These are phyloP conservation scores for Gillenia trifoliata DNA, from an alignment of 306 rosid genomes.

Conservation along the genomic window DNA sequence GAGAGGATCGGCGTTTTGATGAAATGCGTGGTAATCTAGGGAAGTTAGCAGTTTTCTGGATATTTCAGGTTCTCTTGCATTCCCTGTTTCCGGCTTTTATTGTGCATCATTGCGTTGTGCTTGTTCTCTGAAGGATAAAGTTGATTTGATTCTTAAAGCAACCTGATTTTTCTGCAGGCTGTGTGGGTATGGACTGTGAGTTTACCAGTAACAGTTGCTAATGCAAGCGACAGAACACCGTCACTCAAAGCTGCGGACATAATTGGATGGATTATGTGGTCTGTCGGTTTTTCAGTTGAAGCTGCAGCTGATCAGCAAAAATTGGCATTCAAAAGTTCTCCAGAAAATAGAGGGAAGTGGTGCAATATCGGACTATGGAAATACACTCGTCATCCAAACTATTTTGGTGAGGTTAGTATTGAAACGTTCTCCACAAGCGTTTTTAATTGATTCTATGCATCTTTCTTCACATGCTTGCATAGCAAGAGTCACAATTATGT, in stretches of 20 bases:
- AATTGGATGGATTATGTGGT: constrained; percentile 87
- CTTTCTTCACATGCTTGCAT: not conserved
- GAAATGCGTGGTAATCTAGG: constrained; percentile 75
- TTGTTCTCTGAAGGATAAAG: not conserved
- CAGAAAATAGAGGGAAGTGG: constrained; percentile 82
- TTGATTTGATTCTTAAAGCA: not conserved
- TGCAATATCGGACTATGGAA: constrained; percentile 83
- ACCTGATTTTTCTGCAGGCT: constrained; percentile 48
- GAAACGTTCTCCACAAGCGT: constrained; percentile 2
- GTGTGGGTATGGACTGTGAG: constrained; percentile 98
- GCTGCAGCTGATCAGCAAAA: constrained; percentile 90
- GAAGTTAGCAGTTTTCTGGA: constrained; percentile 88
- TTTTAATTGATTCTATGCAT: not conserved
- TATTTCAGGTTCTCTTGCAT: constrained; percentile 64
- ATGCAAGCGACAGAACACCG: constrained; percentile 68
- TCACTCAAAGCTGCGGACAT: constrained; percentile 55
- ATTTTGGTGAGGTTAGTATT: constrained; percentile 87
- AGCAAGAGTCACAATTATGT: not conserved
- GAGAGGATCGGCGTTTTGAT: constrained; percentile 92
- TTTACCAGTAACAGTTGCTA: constrained; percentile 81
- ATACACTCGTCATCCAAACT: constrained; percentile 95
- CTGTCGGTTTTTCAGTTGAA: constrained; percentile 62
- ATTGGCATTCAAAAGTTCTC: constrained; percentile 48
- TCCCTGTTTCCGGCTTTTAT: constrained; percentile 6
- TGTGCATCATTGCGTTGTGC: not conserved